These are phyloP conservation scores for Trichoderma sp. DNA, from an alignment of 2,329 filamentous ascomycete genomes.

Conservation along the genomic window DNA sequence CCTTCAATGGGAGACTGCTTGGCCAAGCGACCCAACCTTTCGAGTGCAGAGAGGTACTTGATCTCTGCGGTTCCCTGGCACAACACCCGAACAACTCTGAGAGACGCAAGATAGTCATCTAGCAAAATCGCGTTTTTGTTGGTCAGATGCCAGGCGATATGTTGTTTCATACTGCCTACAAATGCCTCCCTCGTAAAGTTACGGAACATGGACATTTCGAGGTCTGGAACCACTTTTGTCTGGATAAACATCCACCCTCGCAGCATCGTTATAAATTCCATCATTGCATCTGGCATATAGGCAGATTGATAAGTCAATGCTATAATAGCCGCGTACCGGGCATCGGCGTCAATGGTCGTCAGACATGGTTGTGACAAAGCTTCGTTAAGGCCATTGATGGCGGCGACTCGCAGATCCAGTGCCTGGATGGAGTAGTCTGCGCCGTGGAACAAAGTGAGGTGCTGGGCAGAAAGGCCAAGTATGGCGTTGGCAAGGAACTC, in stretches of 20 bases:
- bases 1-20: neutral
- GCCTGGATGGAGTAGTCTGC: conserved; percentile 30
- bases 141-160: neutral
- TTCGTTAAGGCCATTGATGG: conserved; percentile 38
- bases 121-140: neutral
- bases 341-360: conserved; percentile 36
- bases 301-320: conserved; percentile 39
- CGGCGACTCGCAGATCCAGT: conserved; percentile 37
- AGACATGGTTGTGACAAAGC: conserved; percentile 31
- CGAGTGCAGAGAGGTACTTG: neutral
- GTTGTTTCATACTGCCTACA: neutral
- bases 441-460: conserved; percentile 31
- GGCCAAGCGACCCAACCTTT: neutral
- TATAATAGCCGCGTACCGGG: conserved; percentile 38
- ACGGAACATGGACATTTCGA: neutral
- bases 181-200: conserved; percentile 5
- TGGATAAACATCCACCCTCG: conserved; percentile 34
- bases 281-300: conserved; percentile 41
- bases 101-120: neutral
- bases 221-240: neutral
- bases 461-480: conserved; percentile 41
- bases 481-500: conserved; percentile 44
- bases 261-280: conserved; percentile 40
- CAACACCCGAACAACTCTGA: neutral
- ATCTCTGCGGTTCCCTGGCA: neutral